Percentiles rank a stretch among this genome's conserved stretches.
phyloP scores from a whole-genome alignment of 2,329 filamentous ascomycete genomes.

The Colletotrichum kahawae region DNA sequence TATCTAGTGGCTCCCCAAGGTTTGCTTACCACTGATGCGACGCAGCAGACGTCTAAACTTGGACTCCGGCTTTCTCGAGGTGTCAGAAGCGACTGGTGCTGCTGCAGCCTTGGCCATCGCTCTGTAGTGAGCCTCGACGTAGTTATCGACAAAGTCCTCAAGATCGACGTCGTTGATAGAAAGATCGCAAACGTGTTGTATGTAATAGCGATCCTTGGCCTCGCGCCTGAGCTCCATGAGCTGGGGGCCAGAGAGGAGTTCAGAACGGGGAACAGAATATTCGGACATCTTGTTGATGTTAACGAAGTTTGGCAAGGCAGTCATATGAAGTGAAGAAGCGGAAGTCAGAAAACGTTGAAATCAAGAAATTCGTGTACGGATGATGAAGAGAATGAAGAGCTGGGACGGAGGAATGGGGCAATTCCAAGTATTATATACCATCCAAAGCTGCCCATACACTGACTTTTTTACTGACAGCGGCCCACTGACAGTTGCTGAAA shows the following conservation, averaged over 20 bases:
- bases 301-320: background rate
- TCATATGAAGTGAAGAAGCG: background rate
- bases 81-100: background rate
- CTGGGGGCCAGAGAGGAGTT: background rate
- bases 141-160: slow-evolving; percentile 6
- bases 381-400: background rate
- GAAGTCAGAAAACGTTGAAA: background rate
- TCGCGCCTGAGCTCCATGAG: background rate
- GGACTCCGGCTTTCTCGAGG: background rate
- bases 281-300: background rate
- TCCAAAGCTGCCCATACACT: background rate
- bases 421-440: background rate
- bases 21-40: background rate
- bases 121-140: slow-evolving; percentile 2
- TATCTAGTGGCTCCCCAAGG: background rate
- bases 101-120: background rate
- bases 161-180: background rate
- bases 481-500: background rate
- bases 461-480: background rate
- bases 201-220: background rate
- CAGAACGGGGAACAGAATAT: background rate
- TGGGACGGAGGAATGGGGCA: background rate
- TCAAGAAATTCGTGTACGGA: background rate
- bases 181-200: background rate
- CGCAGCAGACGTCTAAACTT: background rate